phyloP scores from a whole-genome alignment of 768 basidiomycete species.

The Leccinum imitatum region DNA sequence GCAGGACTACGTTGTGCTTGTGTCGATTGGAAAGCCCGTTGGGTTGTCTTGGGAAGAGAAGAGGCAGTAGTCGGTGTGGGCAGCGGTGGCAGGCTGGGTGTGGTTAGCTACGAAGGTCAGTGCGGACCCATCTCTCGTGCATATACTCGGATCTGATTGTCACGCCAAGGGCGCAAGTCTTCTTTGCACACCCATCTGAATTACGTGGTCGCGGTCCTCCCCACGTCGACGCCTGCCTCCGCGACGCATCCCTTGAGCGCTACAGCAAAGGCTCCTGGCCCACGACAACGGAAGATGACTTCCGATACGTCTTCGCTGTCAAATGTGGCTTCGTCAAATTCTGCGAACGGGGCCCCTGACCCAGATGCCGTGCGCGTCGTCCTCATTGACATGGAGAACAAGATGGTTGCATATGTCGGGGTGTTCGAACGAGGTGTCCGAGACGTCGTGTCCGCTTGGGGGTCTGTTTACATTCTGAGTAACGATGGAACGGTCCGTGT shows the following conservation, averaged over 20 bases:
- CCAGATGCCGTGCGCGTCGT: conserved; percentile 76
- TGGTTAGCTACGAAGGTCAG: conserved; percentile 90
- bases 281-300: conserved; percentile 27
- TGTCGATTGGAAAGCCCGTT: conserved; percentile 69
- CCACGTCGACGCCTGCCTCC: conserved; percentile 70
- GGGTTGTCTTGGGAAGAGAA: conserved; percentile 84
- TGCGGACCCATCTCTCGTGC: not conserved
- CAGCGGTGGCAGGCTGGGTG: conserved; percentile 76
- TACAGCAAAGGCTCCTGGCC: conserved; percentile 50
- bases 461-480: conserved; percentile 72
- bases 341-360: conserved; percentile 41
- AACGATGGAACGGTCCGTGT: conserved; percentile 72
- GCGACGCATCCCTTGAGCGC: conserved; percentile 44
- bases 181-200: conserved; percentile 76
- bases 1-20: conserved; percentile 80
- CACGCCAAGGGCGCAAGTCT: conserved; percentile 48
- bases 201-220: conserved; percentile 88
- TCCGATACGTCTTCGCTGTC: conserved; percentile 7
- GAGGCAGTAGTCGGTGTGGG: conserved; percentile 91
- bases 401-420: conserved; percentile 81
- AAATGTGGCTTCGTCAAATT: conserved; percentile 19
- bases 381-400: conserved; percentile 90
- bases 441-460: conserved; percentile 81
- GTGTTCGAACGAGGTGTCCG: conserved; percentile 82
- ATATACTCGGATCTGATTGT: not conserved